Percentiles rank a stretch among this genome's conserved stretches.
These are phyloP conservation scores for Scedosporium apiospermum DNA, from an alignment of 2,329 filamentous ascomycete species.

Conservation along the genomic window DNA sequence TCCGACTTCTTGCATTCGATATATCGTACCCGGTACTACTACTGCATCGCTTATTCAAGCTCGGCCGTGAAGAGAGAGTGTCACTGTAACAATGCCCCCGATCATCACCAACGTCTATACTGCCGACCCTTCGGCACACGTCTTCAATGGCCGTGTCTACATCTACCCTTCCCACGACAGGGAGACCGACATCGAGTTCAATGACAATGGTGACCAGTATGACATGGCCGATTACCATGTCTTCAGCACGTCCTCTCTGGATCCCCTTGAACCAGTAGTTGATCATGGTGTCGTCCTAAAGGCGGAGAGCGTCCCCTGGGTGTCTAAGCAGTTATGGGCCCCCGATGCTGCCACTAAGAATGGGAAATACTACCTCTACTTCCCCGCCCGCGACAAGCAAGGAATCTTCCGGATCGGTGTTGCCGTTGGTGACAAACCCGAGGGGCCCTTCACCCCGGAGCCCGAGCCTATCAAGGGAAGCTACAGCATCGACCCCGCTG, in stretches of 20 bases:
- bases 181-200: constrained; percentile 63
- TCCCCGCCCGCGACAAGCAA: constrained; percentile 62
- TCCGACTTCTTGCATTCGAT: background rate
- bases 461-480: constrained; percentile 55
- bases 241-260: constrained; percentile 46
- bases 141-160: constrained; percentile 67
- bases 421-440: constrained; percentile 51
- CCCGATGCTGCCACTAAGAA: constrained; percentile 63
- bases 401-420: constrained; percentile 68
- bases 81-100: constrained; percentile 32
- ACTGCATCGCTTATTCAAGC: background rate
- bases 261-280: constrained; percentile 48
- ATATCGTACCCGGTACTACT: background rate
- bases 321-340: constrained; percentile 70
- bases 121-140: constrained; percentile 71
- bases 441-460: constrained; percentile 62
- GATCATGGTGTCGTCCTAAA: constrained; percentile 65
- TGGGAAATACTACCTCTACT: constrained; percentile 66
- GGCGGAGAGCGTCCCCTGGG: constrained; percentile 63
- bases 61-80: background rate
- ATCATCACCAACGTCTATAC: constrained; percentile 70
- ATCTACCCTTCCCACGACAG: constrained; percentile 76
- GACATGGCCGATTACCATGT: constrained; percentile 82
- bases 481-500: constrained; percentile 69
- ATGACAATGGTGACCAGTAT: constrained; percentile 80